Base-by-base conservation (phyloP, 495 filamentous ascomycete genomes). In the Podospora australis region DNA sequence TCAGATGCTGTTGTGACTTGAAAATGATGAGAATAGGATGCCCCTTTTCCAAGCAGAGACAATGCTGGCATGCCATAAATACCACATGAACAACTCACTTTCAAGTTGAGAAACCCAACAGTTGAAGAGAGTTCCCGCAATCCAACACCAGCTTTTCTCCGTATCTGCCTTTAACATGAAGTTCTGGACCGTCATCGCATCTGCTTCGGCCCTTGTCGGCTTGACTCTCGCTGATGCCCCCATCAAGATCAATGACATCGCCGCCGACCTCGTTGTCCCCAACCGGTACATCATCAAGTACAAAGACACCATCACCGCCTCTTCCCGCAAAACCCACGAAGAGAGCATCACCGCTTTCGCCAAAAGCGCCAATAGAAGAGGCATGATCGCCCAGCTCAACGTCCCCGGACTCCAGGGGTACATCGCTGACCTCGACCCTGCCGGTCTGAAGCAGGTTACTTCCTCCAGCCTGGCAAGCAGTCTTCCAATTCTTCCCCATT, bases 201-300 rank as follows among this genome's bases (percentile, higher is more conserved):
- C 25, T 43, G n/a, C 54, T 26, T 25, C 29, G 16, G 23, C 48
- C 40, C 29, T 39, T 13, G 2, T 46, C 14, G 34, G 28, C 2
- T 23, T 54, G 1, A 41, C 34, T 3, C 17, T 50, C 10, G 52
- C 46, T 7, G 52, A 42, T 21, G 52, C 46, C 1, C 44, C 29
- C 1, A 49, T 56, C 48, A 44, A 35, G 17, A 55, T 55, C 26
- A 14, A 39, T 5, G 41, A 28, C 9, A 20, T 55, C n/a, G 10
- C 14, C n/a, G 39, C 19, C 2, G 45, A 49, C 2, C 14, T 47
- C 6, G 41, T 59, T 2, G 29, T 56, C 13, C 44, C 49, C 0
- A 49, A 59, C 44, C 43, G 28, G 32, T 59, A 56, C 46, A 59
- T 59, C 21, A 45, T 59, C 45, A 55, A 40, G 8, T 59, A 55